Conservation (phyloP, 306 rosid species). For the Quercus alba region DNA sequence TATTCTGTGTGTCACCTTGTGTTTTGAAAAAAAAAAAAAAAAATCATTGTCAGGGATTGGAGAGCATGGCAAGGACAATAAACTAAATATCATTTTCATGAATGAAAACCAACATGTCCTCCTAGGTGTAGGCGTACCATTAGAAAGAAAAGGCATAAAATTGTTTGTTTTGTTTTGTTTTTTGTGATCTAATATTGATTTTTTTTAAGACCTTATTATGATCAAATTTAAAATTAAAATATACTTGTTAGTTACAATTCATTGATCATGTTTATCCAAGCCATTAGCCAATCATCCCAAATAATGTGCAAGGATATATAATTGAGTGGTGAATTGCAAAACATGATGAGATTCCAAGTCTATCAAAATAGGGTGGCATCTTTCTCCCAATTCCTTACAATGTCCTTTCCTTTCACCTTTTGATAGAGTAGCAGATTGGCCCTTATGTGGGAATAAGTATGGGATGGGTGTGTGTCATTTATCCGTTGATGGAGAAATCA, state of each 20-base stretch:
- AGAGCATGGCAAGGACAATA: neutral
- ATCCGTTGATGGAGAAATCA: constrained; percentile 49
- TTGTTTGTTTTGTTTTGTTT: neutral
- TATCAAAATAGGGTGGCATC: neutral
- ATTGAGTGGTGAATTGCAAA: neutral
- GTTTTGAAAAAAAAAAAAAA: constrained; percentile 30
- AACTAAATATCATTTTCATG: constrained; percentile 2
- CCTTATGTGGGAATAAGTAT: constrained; percentile 1
- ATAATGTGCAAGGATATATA: too few species aligned
- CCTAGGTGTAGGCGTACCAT: neutral
- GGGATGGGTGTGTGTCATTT: constrained; percentile 41
- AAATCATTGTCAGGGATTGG: neutral
- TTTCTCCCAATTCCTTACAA: neutral
- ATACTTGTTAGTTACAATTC: neutral
- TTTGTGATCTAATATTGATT: neutral
- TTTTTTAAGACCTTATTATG: neutral
- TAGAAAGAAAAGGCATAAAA: neutral
- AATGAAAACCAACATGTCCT: neutral
- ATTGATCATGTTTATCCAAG: too few species aligned
- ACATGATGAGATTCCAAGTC: neutral
- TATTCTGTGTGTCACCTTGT: constrained; percentile 15
- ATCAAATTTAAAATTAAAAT: neutral
- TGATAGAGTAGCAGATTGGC: constrained; percentile 9
- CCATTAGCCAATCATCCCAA: too few species aligned
- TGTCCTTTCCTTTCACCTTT: neutral